phyloP scores from a whole-genome alignment of 345 rosid genomes.

The Moringa oleifera region DNA sequence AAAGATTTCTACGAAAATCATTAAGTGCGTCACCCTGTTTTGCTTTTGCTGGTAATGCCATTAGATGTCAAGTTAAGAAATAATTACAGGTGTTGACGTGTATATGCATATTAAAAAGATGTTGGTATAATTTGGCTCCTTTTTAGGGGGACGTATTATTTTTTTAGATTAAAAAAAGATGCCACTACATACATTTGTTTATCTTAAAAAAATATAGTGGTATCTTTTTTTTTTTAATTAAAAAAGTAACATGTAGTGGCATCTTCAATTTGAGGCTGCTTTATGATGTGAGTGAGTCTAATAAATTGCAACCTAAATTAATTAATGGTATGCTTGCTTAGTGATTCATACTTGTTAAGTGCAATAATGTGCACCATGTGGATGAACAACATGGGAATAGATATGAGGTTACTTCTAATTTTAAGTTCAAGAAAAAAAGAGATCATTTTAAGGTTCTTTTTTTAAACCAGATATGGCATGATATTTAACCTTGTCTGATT shows the following conservation, averaged over 20 bases:
- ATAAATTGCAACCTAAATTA: neutral
- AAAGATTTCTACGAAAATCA: too few species aligned
- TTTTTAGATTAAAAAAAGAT: too few species aligned
- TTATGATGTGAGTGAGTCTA: too few species aligned
- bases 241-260: too few species aligned
- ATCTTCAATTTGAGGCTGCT: too few species aligned
- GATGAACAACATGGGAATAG: conserved; percentile 92
- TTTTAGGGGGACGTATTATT: neutral
- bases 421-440: conserved; percentile 3
- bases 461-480: neutral
- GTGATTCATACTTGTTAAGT: conserved; percentile 44
- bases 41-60: neutral
- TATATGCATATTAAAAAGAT: neutral
- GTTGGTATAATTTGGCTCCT: too few species aligned
- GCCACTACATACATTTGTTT: too few species aligned
- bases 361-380: conserved; percentile 47
- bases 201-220: neutral
- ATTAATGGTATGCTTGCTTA: neutral
- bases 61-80: too few species aligned
- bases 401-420: conserved; percentile 65
- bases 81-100: neutral
- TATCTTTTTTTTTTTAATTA: too few species aligned
- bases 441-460: neutral
- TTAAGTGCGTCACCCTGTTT: neutral
- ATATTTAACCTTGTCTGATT: neutral